phyloP scores from a whole-genome alignment of 2,329 filamentous ascomycete species.

The Cytospora schulzeri region DNA sequence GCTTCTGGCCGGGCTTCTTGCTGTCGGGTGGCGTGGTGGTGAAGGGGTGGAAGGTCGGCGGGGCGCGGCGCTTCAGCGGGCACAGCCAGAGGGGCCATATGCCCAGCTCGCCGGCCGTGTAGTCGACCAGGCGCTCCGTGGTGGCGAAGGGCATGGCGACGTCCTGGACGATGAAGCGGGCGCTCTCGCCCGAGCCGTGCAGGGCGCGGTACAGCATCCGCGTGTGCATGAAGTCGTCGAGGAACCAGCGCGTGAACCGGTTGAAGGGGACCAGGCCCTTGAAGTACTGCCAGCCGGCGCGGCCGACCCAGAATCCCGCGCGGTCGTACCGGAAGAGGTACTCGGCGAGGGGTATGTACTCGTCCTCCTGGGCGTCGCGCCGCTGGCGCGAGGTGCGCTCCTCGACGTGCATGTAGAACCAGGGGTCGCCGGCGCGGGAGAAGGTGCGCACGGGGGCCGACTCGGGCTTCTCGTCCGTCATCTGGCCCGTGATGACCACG shows the following conservation, averaged over 20 bases:
- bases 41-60: conserved; percentile 60
- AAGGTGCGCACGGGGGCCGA: conserved; percentile 52
- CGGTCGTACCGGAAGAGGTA: conserved; percentile 79
- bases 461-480: conserved; percentile 56
- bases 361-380: conserved; percentile 37
- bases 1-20: conserved; percentile 27
- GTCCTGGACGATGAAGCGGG: conserved; percentile 70
- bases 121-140: conserved; percentile 57
- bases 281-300: conserved; percentile 69
- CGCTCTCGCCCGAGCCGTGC: conserved; percentile 66
- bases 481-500: conserved; percentile 65
- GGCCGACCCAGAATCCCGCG: conserved; percentile 74
- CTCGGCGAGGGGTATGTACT: conserved; percentile 68
- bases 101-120: conserved; percentile 50
- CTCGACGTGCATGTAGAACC: conserved; percentile 75
- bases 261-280: conserved; percentile 62
- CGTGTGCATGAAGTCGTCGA: conserved; percentile 74
- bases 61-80: conserved; percentile 51
- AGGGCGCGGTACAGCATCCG: conserved; percentile 74
- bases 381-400: conserved; percentile 40
- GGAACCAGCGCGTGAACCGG: conserved; percentile 64
- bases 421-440: conserved; percentile 64
- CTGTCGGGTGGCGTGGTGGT: conserved; percentile 40
- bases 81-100: conserved; percentile 66
- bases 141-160: conserved; percentile 59